phyloP scores from a whole-genome alignment of 306 rosid species.

The Casuarina glauca region DNA sequence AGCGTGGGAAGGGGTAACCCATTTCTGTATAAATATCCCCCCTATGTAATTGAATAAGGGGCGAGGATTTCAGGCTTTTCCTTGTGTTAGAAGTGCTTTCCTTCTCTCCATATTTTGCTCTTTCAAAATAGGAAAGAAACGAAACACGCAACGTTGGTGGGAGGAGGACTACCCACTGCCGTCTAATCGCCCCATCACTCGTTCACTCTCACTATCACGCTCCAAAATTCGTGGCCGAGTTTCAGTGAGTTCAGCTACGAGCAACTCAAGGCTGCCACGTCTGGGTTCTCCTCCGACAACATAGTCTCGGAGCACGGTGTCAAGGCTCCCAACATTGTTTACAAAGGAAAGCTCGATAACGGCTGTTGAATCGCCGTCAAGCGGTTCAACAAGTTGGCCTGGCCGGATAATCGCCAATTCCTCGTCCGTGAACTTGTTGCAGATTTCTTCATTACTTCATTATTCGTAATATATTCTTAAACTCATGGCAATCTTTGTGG shows the following conservation, averaged over 20 bases:
- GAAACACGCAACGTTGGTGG: too few relatives aligned
- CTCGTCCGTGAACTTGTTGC: conserved; percentile 51
- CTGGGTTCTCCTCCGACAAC: conserved; percentile 71
- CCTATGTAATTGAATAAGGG: too few relatives aligned
- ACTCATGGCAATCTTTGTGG: background rate
- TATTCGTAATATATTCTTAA: background rate
- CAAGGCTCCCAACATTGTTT: conserved; percentile 55
- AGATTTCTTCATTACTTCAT: background rate
- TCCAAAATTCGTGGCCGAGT: conserved; percentile 56
- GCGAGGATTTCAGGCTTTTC: too few relatives aligned
- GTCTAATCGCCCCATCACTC: too few relatives aligned
- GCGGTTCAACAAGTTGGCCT: conserved; percentile 88
- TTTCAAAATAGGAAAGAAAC: too few relatives aligned
- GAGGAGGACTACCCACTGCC: too few relatives aligned
- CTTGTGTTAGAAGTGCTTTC: too few relatives aligned
- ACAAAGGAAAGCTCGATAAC: conserved; percentile 54
- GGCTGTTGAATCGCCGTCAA: conserved; percentile 71
- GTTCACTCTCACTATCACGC: too few relatives aligned
- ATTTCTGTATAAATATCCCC: too few relatives aligned
- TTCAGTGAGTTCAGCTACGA: conserved; percentile 76
- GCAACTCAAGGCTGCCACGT: conserved; percentile 65
- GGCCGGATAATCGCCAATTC: conserved; percentile 95
- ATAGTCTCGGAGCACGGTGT: conserved; percentile 94
- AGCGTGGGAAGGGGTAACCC: too few relatives aligned
- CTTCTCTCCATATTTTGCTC: too few relatives aligned